These are phyloP conservation scores for Nadsonia commutata DNA, from an alignment of 1,139 yeast species.

Conservation along the genomic window DNA sequence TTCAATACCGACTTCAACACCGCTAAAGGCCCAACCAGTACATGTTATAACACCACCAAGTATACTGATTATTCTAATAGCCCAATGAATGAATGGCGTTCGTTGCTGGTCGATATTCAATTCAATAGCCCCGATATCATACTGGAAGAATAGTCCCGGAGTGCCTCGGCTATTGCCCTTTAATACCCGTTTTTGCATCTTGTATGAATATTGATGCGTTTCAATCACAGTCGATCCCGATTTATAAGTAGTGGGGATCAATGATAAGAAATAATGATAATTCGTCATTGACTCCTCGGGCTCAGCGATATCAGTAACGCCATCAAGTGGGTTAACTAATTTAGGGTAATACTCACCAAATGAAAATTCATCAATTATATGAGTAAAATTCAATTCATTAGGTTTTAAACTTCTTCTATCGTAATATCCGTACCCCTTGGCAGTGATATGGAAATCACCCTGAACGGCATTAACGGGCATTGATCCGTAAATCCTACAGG, in stretches of 20 bases:
- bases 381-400: constrained; percentile 60
- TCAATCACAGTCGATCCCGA: constrained; percentile 42
- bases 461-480: constrained; percentile 74
- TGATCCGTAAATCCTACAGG: constrained; percentile 80
- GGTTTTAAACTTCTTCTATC: constrained; percentile 28
- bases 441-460: constrained; percentile 79
- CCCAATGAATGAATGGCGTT: constrained; percentile 61
- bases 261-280: constrained; percentile 51
- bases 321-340: constrained; percentile 74
- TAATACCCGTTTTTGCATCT: constrained; percentile 30
- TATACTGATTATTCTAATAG: constrained; percentile 66
- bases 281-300: constrained; percentile 14
- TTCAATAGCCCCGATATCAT: constrained; percentile 79
- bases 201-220: constrained; percentile 78
- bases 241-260: constrained; percentile 71
- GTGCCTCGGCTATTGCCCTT: constrained; percentile 17
- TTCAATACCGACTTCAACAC: constrained; percentile 13
- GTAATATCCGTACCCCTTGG: constrained; percentile 42
- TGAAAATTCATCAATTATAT: constrained; percentile 72
- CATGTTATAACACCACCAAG: constrained; percentile 55
- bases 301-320: constrained; percentile 22
- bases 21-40: constrained; percentile 24
- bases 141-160: constrained; percentile 75
- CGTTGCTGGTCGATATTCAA: constrained; percentile 56
- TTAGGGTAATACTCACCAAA: constrained; percentile 85